Conservation (phyloP, 139 green algal genomes). For the Chlamydomonas sp. region DNA sequence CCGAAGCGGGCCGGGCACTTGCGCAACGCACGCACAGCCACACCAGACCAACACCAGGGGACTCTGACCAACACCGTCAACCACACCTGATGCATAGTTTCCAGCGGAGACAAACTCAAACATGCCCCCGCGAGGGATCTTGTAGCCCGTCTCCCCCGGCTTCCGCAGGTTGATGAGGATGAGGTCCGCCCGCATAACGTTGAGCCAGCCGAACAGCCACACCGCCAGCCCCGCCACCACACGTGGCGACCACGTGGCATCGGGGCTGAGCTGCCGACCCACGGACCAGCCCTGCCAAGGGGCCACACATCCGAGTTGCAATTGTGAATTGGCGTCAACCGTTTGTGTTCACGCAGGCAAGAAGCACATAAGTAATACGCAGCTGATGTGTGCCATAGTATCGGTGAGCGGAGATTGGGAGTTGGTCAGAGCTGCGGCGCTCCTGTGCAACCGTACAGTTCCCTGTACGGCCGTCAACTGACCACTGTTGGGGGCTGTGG, state of each 20-base stretch:
- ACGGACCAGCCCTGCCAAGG: slow-evolving; percentile 52
- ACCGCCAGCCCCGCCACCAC: slow-evolving; percentile 45
- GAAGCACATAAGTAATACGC: too few species aligned
- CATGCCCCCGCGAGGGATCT: slow-evolving; percentile 76
- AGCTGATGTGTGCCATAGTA: too few species aligned
- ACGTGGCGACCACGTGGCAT: neutral
- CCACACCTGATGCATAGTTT: slow-evolving; percentile 69
- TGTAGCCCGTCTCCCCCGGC: slow-evolving; percentile 72
- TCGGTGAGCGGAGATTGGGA: too few species aligned
- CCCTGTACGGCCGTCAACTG: too few species aligned
- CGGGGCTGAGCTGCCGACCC: slow-evolving; percentile 19
- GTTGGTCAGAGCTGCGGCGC: too few species aligned
- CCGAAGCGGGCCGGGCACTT: too few species aligned
- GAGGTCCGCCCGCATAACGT: slow-evolving; percentile 71
- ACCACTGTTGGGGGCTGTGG: too few species aligned
- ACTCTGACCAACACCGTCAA: too few species aligned
- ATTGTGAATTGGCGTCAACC: neutral
- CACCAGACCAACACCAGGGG: too few species aligned
- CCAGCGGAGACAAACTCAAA: slow-evolving; percentile 80
- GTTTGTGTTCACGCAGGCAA: neutral
- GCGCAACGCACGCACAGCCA: too few species aligned
- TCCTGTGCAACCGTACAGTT: too few species aligned
- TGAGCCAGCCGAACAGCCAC: slow-evolving; percentile 66
- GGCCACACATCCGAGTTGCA: neutral
- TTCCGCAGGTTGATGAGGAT: slow-evolving; percentile 70